Percentiles rank a stretch among this genome's conserved stretches.
Conservation (phyloP, 2,329 filamentous ascomycete genomes). For the Rhinocladiella similis region DNA sequence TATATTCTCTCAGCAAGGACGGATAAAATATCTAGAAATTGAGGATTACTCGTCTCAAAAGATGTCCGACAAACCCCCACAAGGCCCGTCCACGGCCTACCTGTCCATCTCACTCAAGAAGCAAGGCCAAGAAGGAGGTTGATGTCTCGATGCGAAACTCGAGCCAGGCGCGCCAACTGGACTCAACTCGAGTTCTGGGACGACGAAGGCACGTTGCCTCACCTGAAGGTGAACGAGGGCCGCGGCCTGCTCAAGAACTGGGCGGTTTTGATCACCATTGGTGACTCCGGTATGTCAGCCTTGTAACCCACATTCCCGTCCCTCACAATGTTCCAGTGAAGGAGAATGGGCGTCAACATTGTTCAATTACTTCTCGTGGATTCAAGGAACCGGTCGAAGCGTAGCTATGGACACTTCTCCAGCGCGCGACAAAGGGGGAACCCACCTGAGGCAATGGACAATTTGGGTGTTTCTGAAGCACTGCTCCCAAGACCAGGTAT, state of each 20-base stretch:
- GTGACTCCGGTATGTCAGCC: conserved; percentile 44
- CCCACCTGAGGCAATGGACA: conserved; percentile 36
- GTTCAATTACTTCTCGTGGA: conserved; percentile 51
- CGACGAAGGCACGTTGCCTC: conserved; percentile 23
- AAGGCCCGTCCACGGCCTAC: conserved; percentile 22
- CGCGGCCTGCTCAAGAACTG: conserved; percentile 52
- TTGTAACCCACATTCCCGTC: too few relatives aligned
- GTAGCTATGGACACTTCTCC: conserved; percentile 31
- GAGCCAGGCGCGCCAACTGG: conserved; percentile 26
- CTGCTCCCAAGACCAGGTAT: conserved; percentile 38
- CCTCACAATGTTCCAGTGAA: too few relatives aligned
- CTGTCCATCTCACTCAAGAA: conserved; percentile 12
- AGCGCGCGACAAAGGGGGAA: conserved; percentile 30
- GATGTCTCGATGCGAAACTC: conserved; percentile 23
- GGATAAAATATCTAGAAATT: too few relatives aligned
- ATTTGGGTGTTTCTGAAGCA: conserved; percentile 31
- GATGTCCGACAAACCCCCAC: conserved; percentile 7
- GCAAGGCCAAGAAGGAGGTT: conserved; percentile 22
- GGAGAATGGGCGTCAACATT: conserved; percentile 58
- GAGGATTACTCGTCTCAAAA: too few relatives aligned
- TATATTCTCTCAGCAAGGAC: too few relatives aligned
- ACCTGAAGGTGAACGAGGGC: conserved; percentile 41
- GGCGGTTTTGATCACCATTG: conserved; percentile 57
- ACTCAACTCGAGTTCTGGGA: conserved; percentile 26
- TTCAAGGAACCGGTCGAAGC: conserved; percentile 47